Evolutionary conservation across 148 eudicot genomes (phyloP), one percentile per base, ranked within the genome.

Genomic region (Agrostemma githago): DNA sequence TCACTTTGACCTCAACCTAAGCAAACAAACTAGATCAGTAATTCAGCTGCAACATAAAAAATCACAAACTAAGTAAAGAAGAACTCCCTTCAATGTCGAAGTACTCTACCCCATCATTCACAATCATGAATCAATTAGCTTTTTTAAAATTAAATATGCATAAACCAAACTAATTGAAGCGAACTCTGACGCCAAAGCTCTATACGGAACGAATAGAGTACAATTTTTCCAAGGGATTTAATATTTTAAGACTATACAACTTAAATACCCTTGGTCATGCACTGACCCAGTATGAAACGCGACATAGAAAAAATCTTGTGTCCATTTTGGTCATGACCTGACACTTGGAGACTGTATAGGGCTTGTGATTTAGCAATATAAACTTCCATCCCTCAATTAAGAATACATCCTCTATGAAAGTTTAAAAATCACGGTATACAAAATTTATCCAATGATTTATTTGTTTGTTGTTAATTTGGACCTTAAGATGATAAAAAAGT

Each of bases 1-100:
- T 90, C 40, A 92, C 87, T 85, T 90, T 92, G 66, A 95, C 94
- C 82, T 92, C 97, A 72, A 92, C 82, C 97, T 92, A 90, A 81
- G 74, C 74, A 74, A 72, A 48, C 26, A 79, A 79, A 42, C 38
- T 19, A 76, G 44, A 51, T 16, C 61, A 15, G 59, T 70, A 61
- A 53, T 71, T 14, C 40, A 72, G 59, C 41, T 6, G n/a, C 56
- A 48, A 77, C n/a, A 40, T 20, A 6, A 16, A 15, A 21, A 16
- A 5, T 2, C 8, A n/a, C 11, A 26, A 62, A 42, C 21, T 15
- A 15, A 34, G 34, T 10, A 58, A 51, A 46, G 68, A 63, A 21
- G 17, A 43, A 44, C 46, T 42, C 53, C 53, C 53, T 14, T 57
- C 15, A 59, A 58, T 26, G 42, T 17, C 0, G 7, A 76, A 39